Conservation (phyloP, 768 basidiomycete species). For the Chlorophyllum brunneum region DNA sequence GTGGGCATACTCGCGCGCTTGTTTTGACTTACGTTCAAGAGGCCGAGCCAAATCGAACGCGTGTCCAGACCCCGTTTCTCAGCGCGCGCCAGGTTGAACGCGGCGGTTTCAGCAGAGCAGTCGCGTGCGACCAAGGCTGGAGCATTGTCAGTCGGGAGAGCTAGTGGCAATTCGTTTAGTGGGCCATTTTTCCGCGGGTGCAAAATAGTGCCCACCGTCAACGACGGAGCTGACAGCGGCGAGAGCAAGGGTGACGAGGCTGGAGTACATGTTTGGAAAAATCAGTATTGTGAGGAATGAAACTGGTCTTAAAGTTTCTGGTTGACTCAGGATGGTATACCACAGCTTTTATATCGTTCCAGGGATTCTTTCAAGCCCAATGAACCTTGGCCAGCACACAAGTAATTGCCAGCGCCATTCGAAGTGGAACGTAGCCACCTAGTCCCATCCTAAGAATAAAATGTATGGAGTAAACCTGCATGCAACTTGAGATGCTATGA, state of each 20-base stretch:
- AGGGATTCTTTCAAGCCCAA: slow-evolving; percentile 3
- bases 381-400: slow-evolving; percentile 9
- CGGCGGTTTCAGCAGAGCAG: slow-evolving; percentile 20
- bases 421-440: not conserved
- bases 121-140: slow-evolving; percentile 14
- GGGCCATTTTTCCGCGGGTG: not conserved
- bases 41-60: slow-evolving; percentile 18
- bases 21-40: slow-evolving; percentile 20
- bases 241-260: slow-evolving; percentile 1
- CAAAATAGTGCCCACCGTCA: not conserved
- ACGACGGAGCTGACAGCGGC: not conserved
- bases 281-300: not conserved
- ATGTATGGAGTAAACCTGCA: not conserved
- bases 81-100: slow-evolving; percentile 15
- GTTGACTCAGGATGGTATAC: not conserved
- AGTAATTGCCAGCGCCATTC: not conserved
- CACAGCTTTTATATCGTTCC: slow-evolving; percentile 3
- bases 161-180: not conserved
- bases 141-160: slow-evolving; percentile 6
- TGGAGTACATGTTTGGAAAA: slow-evolving; percentile 3
- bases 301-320: not conserved
- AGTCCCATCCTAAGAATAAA: slow-evolving; percentile 4
- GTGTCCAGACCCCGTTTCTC: slow-evolving; percentile 19
- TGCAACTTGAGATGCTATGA: not conserved
- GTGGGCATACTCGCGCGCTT: not conserved